These are phyloP conservation scores for Penicillium psychrofluorescens DNA, from an alignment of 495 filamentous ascomycete genomes.

Conservation along the genomic window DNA sequence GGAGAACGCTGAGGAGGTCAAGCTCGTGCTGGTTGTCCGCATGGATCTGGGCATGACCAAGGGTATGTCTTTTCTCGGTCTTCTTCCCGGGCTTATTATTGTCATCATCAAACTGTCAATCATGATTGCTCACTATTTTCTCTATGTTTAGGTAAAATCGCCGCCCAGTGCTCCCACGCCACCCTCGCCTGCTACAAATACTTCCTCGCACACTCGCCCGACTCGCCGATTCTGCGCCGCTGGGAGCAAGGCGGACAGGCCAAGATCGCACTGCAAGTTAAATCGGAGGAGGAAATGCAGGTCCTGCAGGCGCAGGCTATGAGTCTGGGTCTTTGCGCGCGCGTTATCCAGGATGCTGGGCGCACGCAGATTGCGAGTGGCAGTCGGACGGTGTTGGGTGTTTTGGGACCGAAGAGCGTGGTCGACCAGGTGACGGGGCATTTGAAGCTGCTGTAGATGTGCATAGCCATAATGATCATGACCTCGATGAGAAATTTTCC, in stretches of 20 bases:
- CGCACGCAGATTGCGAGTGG: constrained; percentile 94
- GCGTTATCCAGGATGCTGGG: constrained; percentile 90
- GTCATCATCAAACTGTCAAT: no score
- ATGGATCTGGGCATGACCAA: constrained; percentile 96
- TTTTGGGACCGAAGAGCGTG: constrained; percentile 81
- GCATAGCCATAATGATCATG: constrained; percentile 17
- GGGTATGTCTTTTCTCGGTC: constrained; percentile 44
- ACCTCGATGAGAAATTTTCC: constrained; percentile 7
- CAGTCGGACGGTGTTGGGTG: constrained; percentile 81
- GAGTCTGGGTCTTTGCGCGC: constrained; percentile 76
- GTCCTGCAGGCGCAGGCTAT: constrained; percentile 70
- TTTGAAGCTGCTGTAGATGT: constrained; percentile 70
- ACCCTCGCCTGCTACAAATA: constrained; percentile 95
- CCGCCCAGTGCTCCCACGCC: constrained; percentile 91
- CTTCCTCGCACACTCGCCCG: constrained; percentile 49
- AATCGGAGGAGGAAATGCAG: constrained; percentile 73
- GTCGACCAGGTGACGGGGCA: constrained; percentile 81
- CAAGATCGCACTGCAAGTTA: constrained; percentile 85
- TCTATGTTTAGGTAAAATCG: constrained; percentile 74
- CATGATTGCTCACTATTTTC: neutral
- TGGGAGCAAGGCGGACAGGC: constrained; percentile 85
- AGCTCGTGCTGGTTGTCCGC: constrained; percentile 84
- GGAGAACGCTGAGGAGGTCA: constrained; percentile 71
- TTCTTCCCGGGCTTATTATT: constrained; percentile 1
- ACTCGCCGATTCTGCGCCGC: constrained; percentile 59